Evolutionary conservation across 768 basidiomycete genomes (phyloP).

Genomic region (Lepiota brunneoincarnata): DNA sequence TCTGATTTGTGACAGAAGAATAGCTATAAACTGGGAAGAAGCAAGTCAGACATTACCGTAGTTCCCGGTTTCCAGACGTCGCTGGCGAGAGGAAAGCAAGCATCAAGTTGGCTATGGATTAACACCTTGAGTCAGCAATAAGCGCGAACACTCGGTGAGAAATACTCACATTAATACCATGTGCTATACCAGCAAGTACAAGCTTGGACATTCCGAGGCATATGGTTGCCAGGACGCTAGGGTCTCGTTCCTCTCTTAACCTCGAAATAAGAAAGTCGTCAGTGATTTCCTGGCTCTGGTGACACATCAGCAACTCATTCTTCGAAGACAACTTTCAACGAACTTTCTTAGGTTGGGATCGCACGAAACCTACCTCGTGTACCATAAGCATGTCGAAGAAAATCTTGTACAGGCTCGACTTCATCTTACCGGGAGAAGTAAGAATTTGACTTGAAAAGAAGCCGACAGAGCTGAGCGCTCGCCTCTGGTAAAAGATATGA

Average conservation of each 20-base stretch:
- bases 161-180: constrained; percentile 63
- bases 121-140: not conserved
- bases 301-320: not conserved
- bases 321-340: not conserved
- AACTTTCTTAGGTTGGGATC: constrained; percentile 42
- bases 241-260: constrained; percentile 65
- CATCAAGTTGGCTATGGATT: constrained; percentile 41
- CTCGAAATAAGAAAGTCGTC: constrained; percentile 41
- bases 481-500: constrained; percentile 35
- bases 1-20: constrained; percentile 78
- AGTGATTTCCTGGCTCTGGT: constrained; percentile 36
- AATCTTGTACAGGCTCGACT: constrained; percentile 72
- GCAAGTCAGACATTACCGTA: constrained; percentile 93
- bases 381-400: constrained; percentile 91
- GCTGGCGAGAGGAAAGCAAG: constrained; percentile 83
- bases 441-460: constrained; percentile 84
- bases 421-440: constrained; percentile 71
- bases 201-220: constrained; percentile 88
- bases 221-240: constrained; percentile 73
- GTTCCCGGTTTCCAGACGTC: constrained; percentile 78
- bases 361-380: constrained; percentile 72
- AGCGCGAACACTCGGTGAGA: not conserved
- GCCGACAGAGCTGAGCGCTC: constrained; percentile 68
- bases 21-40: constrained; percentile 96
- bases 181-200: constrained; percentile 79